Evolutionary conservation across 2,329 filamentous ascomycete genomes (phyloP).

Genomic region (Fusarium globosum): DNA sequence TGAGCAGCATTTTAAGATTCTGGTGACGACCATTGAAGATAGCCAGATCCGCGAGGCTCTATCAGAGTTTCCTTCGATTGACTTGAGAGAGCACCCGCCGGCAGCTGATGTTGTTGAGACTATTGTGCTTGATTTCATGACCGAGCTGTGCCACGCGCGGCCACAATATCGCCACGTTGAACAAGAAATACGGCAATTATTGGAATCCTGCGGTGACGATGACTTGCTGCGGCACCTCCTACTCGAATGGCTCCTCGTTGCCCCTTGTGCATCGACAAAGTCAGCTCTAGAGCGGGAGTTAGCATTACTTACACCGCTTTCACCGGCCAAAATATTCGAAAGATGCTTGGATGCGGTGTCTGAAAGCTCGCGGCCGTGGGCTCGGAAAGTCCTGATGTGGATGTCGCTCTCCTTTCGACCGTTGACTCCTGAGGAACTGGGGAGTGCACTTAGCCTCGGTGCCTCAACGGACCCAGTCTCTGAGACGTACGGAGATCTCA

Average conservation of each 20-base stretch:
- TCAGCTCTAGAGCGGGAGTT: background rate
- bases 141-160: background rate
- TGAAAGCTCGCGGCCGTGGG: background rate
- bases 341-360: background rate
- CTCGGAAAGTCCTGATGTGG: background rate
- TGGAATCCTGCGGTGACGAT: background rate
- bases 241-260: background rate
- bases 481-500: background rate
- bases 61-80: background rate
- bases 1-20: background rate
- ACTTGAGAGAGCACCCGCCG: background rate
- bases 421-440: background rate
- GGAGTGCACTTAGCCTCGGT: background rate
- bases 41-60: background rate
- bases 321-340: background rate
- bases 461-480: fast-evolving
- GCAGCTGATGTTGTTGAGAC: background rate
- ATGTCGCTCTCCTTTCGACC: background rate
- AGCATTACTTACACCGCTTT: background rate
- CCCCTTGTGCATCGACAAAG: background rate
- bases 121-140: background rate
- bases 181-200: background rate
- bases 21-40: background rate
- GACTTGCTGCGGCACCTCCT: fast-evolving
- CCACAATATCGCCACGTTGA: background rate